These are phyloP conservation scores for Aspergillus cavernicola DNA, from an alignment of 495 filamentous ascomycete genomes.

Conservation along the genomic window DNA sequence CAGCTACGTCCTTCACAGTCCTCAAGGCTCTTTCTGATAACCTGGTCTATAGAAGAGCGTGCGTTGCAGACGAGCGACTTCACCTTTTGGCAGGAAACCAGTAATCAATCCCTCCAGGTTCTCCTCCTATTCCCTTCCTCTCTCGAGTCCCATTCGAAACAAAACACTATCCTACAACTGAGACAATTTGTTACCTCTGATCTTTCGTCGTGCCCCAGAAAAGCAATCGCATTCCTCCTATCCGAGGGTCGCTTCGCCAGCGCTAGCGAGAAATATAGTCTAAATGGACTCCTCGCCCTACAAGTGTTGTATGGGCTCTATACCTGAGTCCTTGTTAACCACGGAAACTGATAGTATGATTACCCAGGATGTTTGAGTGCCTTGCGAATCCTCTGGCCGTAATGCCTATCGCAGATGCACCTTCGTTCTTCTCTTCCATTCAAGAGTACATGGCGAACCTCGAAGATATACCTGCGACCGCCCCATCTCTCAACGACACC, in stretches of 20 bases:
- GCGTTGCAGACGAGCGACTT: constrained; percentile 17
- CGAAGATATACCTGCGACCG: constrained; percentile 11
- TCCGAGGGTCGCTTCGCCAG: constrained; percentile 21
- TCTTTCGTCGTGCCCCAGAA: constrained; percentile 21
- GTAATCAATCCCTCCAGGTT: constrained; percentile 31
- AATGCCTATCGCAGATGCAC: constrained; percentile 31
- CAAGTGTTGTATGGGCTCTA: constrained; percentile 28
- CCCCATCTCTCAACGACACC: constrained; percentile 17
- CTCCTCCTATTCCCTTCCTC: constrained; percentile 52
- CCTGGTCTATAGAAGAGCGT: constrained; percentile 2
- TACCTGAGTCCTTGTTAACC: not conserved
- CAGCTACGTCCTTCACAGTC: not conserved
- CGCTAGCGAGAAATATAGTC: constrained; percentile 13
- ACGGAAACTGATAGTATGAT: not conserved
- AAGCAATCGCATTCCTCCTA: constrained; percentile 54
- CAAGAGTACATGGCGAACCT: constrained; percentile 24
- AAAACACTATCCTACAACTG: constrained; percentile 37
- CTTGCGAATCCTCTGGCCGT: constrained; percentile 19
- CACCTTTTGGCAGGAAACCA: constrained; percentile 2
- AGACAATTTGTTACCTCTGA: constrained; percentile 43
- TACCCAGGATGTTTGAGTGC: constrained; percentile 19
- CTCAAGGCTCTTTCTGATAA: not conserved
- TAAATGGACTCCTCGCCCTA: constrained; percentile 26
- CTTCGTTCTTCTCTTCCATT: constrained; percentile 24
- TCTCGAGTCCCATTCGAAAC: constrained; percentile 24